Evolutionary conservation across 306 rosid genomes (phyloP), one percentile per base, ranked within the genome.

Genomic region (Cicer bijugum): DNA sequence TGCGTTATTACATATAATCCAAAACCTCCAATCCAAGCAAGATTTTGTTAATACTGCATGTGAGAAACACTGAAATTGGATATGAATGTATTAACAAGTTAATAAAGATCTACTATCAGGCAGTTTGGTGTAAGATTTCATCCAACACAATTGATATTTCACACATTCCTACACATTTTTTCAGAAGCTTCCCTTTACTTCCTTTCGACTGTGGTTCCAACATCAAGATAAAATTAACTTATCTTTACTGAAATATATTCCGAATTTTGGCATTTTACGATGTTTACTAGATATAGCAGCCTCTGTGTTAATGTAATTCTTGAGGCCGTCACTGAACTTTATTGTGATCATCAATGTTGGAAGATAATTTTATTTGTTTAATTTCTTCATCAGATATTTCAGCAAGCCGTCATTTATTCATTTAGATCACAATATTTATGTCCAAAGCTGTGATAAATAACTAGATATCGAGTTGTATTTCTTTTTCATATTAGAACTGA

Each of bases 341-440:
- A 67, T 67, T 73, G 68, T 76, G 68, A 69, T 38, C 76, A 59
- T 75, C 15, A 28, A 63, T 76, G 56, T 65, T 69, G 65, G 67
- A 69, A 73, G 77, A 58, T 46, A 20, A 51, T 71, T 58, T 76
- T 5, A 64, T 43, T 9, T 37, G 67, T 38, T 15, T 40, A 38
- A 17, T 17, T 73, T 56, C 37, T 56, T 58, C 40, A 57, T 20
- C 63, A 20, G 8, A 23, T 56, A 20, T 57, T 67, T 55, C 69
- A 33, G 69, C 70, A 66, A 61, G 19, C 35, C 37, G 37, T 79
- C 56, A 15, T 70, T 51, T 38, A 52, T 52, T 70, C 48, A 17
- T 64, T 71, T 39, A 39, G 48, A 53, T 33, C 63, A 11, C 65
- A 45, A 51, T 11, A 9, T 60, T 39, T 39, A 33, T 42, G 19